A percentile compares a stretch with the other conserved stretches of the same genome.
phyloP scores from a whole-genome alignment of 2,329 filamentous ascomycete genomes.

The Aspergillus quadrilineatus region DNA sequence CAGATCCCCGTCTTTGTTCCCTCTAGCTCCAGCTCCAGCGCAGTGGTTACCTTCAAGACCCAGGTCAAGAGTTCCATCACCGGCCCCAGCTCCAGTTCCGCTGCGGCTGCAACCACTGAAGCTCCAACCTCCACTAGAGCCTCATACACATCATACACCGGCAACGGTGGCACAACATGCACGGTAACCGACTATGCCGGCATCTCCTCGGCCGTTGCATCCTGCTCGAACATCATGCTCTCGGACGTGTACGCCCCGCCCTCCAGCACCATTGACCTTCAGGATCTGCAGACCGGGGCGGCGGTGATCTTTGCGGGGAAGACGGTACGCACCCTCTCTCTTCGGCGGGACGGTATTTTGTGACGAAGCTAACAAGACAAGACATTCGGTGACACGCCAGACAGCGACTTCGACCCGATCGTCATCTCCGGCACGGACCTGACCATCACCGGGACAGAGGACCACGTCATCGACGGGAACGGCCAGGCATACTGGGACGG shows the following conservation, averaged over 20 bases:
- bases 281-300: conserved; percentile 41
- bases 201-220: conserved; percentile 39
- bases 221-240: conserved; percentile 46
- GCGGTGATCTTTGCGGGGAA: conserved; percentile 44
- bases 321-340: conserved; percentile 17
- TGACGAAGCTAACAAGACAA: too few relatives aligned
- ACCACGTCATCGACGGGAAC: conserved; percentile 41
- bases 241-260: conserved; percentile 42
- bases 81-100: not conserved
- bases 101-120: too few relatives aligned
- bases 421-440: conserved; percentile 41
- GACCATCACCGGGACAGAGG: conserved; percentile 38
- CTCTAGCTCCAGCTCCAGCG: not conserved
- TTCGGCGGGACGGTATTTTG: too few relatives aligned
- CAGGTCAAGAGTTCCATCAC: not conserved
- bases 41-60: not conserved
- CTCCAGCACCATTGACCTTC: conserved; percentile 42
- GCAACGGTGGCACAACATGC: conserved; percentile 22
- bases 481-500: conserved; percentile 48
- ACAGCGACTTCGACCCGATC: conserved; percentile 41
- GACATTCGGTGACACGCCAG: conserved; percentile 39
- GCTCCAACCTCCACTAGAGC: not conserved
- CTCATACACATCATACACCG: conserved; percentile 1
- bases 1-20: not conserved
- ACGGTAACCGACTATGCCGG: conserved; percentile 28